These are phyloP conservation scores for Fragaria nilgerrensis DNA, from an alignment of 306 rosid species.

Conservation along the genomic window DNA sequence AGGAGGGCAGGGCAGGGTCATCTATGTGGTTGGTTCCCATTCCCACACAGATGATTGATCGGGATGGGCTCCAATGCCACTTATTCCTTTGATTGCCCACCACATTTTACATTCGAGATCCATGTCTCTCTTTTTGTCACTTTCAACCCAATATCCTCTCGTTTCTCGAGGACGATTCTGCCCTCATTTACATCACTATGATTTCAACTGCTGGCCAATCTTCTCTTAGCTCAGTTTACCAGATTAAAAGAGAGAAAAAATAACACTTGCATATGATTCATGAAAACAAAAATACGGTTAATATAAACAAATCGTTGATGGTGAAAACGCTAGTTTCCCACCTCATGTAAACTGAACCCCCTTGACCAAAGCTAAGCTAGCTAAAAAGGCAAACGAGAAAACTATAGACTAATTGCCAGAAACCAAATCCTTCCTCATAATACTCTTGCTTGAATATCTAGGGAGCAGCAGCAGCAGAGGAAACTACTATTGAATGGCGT, in stretches of 20 bases:
- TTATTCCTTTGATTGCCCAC: slow-evolving; percentile 10
- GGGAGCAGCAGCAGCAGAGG: slow-evolving; percentile 18
- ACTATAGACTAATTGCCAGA: not conserved
- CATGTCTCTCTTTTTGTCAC: slow-evolving; percentile 5
- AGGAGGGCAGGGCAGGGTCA: not conserved
- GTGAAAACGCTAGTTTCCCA: too few relatives aligned
- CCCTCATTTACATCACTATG: not conserved
- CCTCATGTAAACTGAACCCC: not conserved
- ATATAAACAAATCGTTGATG: not conserved
- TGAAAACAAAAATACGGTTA: not conserved
- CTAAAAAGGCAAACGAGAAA: not conserved
- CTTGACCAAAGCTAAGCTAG: not conserved
- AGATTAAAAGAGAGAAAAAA: not conserved
- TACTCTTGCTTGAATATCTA: not conserved
- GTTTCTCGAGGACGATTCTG: slow-evolving; percentile 16
- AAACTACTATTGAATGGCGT: slow-evolving; percentile 44
- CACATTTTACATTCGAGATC: slow-evolving; percentile 17
- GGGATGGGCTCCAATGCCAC: slow-evolving; percentile 1
- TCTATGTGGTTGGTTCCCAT: slow-evolving; percentile 21
- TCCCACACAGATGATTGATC: slow-evolving; percentile 16
- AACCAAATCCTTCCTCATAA: not conserved
- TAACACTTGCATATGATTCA: not conserved
- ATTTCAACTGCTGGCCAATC: not conserved
- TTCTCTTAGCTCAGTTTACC: not conserved
- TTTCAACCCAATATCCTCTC: slow-evolving; percentile 25